Evolutionary conservation across 1,284 basidiomycete genomes (phyloP), one percentile per base, ranked within the genome.

Genomic region (Boletus smithii): DNA sequence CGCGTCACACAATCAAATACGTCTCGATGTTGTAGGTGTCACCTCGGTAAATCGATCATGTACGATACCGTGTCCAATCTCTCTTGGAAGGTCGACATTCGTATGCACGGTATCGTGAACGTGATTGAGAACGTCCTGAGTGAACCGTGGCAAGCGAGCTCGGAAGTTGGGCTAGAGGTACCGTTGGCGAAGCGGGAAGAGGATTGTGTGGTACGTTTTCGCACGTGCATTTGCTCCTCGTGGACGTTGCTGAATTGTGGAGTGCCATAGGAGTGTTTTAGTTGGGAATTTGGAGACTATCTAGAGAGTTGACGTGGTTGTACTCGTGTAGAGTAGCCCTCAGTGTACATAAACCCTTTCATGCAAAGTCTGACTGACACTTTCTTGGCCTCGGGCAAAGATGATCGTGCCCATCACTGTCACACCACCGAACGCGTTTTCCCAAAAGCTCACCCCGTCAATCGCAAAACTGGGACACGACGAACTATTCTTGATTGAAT

Each of bases 41-140:
- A 95, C 61, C 75, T 88, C 5, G 94, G 93, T 11, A 76, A 80
- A 66, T 83, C 84, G 2, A 88, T 97, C 52, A 67, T 95, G 23
- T 97, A 95, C 69, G 93, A 97, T 63, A 95, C 93, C 0, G 90
- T 95, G 32, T 82, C 82, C 4, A 83, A 90, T 57, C 75, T 87
- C 22, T 85, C 85, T 8, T 97, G 94, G 94, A 59, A 79, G 0
- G 86, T 88, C 18, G 84, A 93, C 61, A 70, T 95, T 36, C 81
- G 90, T 20, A 87, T 77, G 16, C 94, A 97, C 61, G 77, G 84
- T 10, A 95, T 97, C 55, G 79, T 83, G n/a, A 80, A 76, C 48
- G 75, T 97, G 34, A 89, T 95, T 53, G 85, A 91, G 51, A 81
- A 81, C 51, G 58, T 97, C 8, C 71, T 97, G 36, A 71, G 73